Conservation (phyloP, 768 basidiomycete genomes). For the Tylopilus plumbeoviolaceoides region DNA sequence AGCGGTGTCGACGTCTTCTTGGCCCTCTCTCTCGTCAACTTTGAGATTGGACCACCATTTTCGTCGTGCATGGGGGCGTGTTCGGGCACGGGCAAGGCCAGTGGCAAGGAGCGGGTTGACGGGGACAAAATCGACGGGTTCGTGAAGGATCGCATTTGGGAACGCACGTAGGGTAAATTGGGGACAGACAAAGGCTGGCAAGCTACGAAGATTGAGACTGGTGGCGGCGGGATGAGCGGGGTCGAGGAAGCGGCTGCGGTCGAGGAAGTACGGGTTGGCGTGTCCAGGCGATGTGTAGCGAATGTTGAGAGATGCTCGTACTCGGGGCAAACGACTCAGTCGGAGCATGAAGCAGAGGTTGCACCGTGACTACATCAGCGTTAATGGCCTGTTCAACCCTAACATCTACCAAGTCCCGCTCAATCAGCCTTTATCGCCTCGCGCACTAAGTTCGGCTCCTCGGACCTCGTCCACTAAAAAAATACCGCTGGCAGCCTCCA, state of each 20-base stretch:
- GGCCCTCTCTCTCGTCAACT: neutral
- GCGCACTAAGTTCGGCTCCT: no score
- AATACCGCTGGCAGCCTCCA: no score
- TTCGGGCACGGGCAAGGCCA: conserved; percentile 3
- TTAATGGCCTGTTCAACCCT: no score
- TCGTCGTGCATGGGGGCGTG: neutral
- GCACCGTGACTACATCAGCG: no score
- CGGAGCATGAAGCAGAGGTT: neutral
- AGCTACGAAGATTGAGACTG: conserved; percentile 2
- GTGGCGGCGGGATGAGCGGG: conserved; percentile 20
- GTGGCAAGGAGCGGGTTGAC: conserved; percentile 20
- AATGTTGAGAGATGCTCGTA: neutral
- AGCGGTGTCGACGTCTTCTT: neutral
- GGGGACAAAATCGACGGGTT: conserved; percentile 14
- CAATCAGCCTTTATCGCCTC: no score
- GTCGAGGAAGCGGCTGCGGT: conserved; percentile 12
- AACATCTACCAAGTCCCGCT: no score
- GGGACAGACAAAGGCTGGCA: conserved; percentile 19
- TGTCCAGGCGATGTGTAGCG: conserved; percentile 12
- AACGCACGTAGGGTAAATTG: conserved; percentile 23
- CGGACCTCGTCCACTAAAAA: no score
- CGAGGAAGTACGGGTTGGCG: conserved; percentile 11
- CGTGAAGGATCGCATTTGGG: conserved; percentile 18
- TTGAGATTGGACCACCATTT: neutral
- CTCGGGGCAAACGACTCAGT: neutral